These are phyloP conservation scores for Leptosphaerulina australis DNA, from an alignment of 2,329 filamentous ascomycete species.

Conservation along the genomic window DNA sequence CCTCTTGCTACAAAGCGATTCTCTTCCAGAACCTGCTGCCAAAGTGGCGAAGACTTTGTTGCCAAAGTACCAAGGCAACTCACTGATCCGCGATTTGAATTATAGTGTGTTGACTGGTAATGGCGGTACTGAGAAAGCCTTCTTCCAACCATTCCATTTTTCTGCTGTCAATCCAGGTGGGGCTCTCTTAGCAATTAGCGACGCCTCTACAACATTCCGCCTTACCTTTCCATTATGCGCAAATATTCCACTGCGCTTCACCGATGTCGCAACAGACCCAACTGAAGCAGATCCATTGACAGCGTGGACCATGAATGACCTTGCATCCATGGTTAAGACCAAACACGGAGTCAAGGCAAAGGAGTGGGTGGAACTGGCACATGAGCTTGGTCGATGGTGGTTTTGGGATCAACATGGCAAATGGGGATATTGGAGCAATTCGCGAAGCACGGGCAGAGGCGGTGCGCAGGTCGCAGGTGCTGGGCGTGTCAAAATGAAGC, in stretches of 20 bases:
- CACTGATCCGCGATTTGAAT: conserved; percentile 19
- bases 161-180: conserved; percentile 27
- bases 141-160: conserved; percentile 27
- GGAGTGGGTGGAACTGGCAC: conserved; percentile 21
- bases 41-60: conserved; percentile 11
- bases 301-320: conserved; percentile 24
- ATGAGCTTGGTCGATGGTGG: conserved; percentile 26
- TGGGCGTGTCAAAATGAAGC: conserved; percentile 22
- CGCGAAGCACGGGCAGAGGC: conserved; percentile 20
- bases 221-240: conserved; percentile 24
- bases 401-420: conserved; percentile 24
- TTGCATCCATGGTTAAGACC: conserved; percentile 20
- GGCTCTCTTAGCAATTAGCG: conserved; percentile 24
- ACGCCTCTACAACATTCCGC: conserved; percentile 21
- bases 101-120: conserved; percentile 16
- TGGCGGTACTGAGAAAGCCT: conserved; percentile 9
- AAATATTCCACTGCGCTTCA: conserved; percentile 23
- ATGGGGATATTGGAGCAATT: conserved; percentile 26
- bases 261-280: conserved; percentile 18
- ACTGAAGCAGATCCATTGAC: conserved; percentile 18
- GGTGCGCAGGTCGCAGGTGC: conserved; percentile 19
- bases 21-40: conserved; percentile 11
- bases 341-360: conserved; percentile 16
- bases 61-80: conserved; percentile 24
- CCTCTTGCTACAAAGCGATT: conserved; percentile 20